Evolutionary conservation across 179 eudicot genomes (phyloP).

Genomic region (Vitellaria paradoxa): DNA sequence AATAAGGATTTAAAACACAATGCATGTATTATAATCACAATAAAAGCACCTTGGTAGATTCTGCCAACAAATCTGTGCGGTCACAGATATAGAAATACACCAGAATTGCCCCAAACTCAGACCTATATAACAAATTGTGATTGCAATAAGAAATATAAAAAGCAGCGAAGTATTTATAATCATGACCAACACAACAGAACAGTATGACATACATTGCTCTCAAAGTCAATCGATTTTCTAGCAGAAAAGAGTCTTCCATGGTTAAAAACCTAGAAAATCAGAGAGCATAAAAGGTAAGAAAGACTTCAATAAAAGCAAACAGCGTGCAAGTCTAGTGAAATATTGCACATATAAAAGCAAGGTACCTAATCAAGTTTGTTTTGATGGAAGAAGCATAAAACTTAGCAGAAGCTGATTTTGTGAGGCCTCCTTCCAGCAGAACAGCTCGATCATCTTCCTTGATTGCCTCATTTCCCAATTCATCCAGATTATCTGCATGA

Average conservation of each 20-base stretch:
- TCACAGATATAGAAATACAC: slow-evolving; percentile 63
- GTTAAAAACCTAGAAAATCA: slow-evolving; percentile 64
- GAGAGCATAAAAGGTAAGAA: slow-evolving; percentile 11
- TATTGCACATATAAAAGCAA: slow-evolving; percentile 12
- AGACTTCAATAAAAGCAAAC: background rate
- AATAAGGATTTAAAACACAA: no score
- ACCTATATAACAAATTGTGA: slow-evolving; percentile 27
- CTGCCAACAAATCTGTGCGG: slow-evolving; percentile 56
- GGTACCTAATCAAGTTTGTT: slow-evolving; percentile 68
- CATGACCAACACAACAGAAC: background rate
- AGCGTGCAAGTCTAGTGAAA: slow-evolving; percentile 5
- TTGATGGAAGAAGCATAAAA: slow-evolving; percentile 49
- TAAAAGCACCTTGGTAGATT: slow-evolving; percentile 53
- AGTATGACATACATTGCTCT: slow-evolving; percentile 78
- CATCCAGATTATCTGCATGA: slow-evolving; percentile 84
- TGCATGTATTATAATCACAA: background rate
- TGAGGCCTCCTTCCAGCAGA: slow-evolving; percentile 86
- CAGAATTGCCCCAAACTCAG: slow-evolving; percentile 55
- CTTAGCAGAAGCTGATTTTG: slow-evolving; percentile 66
- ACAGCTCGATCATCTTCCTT: slow-evolving; percentile 87
- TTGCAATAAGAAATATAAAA: background rate
- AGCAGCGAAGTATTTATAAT: background rate
- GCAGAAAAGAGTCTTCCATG: slow-evolving; percentile 87
- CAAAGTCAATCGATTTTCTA: slow-evolving; percentile 75
- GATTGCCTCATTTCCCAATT: slow-evolving; percentile 60